Evolutionary conservation across 805 yeast genomes (phyloP).

Genomic region (Kluyveromyces nonfermentans): DNA sequence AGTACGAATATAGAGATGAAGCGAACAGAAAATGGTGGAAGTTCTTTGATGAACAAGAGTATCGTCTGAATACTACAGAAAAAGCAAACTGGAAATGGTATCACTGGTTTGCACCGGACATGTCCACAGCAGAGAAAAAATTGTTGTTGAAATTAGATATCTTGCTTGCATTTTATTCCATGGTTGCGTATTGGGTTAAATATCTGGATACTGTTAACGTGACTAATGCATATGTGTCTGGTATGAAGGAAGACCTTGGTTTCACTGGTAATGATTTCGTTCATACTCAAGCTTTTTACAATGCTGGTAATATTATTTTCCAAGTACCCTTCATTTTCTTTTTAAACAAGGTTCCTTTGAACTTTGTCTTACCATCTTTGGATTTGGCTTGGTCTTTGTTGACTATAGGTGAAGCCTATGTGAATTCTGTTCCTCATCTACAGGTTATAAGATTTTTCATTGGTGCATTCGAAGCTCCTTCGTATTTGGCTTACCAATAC

Average conservation of each 20-base stretch:
- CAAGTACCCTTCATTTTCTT: constrained; percentile 55
- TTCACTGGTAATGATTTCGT: constrained; percentile 57
- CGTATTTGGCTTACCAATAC: constrained; percentile 50
- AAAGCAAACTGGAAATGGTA: constrained; percentile 34
- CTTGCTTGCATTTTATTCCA: constrained; percentile 42
- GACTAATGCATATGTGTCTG: constrained; percentile 57
- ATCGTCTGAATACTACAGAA: constrained; percentile 34
- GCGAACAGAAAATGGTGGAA: constrained; percentile 46
- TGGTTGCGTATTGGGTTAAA: constrained; percentile 60
- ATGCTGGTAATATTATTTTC: constrained; percentile 49
- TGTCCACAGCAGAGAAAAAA: constrained; percentile 36
- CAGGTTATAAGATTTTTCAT: constrained; percentile 53
- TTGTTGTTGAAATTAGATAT: constrained; percentile 42
- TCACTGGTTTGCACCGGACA: constrained; percentile 45
- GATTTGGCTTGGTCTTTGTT: constrained; percentile 56
- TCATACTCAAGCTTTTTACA: constrained; percentile 48
- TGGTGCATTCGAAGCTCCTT: constrained; percentile 56
- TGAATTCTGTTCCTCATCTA: constrained; percentile 37
- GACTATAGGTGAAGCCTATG: constrained; percentile 43
- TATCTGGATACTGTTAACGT: constrained; percentile 52
- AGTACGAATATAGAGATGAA: constrained; percentile 41
- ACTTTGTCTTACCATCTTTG: constrained; percentile 36
- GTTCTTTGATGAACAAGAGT: constrained; percentile 55
- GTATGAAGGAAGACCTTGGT: constrained; percentile 46
- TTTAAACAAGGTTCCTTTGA: constrained; percentile 44